These are phyloP conservation scores for Aspergillus avenaceus DNA, from an alignment of 495 filamentous ascomycete species.

Conservation along the genomic window DNA sequence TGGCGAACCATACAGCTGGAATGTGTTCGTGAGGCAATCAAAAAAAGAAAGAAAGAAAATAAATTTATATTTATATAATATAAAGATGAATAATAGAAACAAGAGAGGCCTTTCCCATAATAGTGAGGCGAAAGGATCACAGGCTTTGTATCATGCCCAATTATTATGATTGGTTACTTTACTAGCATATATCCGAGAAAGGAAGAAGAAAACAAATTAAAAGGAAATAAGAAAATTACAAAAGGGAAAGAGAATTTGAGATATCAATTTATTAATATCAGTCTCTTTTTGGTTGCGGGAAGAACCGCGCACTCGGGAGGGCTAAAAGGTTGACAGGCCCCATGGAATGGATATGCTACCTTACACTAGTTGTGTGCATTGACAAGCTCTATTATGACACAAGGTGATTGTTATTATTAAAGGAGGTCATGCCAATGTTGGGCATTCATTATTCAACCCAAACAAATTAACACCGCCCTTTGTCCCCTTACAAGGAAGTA, in stretches of 20 bases:
- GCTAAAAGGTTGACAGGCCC: slow-evolving; percentile 3
- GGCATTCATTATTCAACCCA: no score
- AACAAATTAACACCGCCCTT: no score
- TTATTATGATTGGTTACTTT: not conserved
- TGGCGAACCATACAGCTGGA: slow-evolving; percentile 2
- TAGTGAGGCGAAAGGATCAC: not conserved
- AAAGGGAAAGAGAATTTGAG: no score
- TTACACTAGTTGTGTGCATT: not conserved
- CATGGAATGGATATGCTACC: no score
- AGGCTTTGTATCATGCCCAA: not conserved
- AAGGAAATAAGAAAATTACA: not conserved
- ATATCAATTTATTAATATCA: not conserved
- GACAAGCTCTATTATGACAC: no score
- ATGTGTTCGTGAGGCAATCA: not conserved
- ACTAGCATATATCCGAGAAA: not conserved
- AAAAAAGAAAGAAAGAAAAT: not conserved
- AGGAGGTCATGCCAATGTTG: no score
- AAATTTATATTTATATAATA: not conserved
- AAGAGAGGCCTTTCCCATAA: no score
- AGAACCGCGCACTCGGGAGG: slow-evolving; percentile 8
- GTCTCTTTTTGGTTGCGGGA: slow-evolving; percentile 2
- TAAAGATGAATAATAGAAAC: not conserved
- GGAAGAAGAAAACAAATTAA: not conserved
- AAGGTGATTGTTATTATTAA: no score
- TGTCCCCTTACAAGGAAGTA: no score